A percentile compares a stretch with the other conserved stretches of the same genome.
Conservation (phyloP, 2,329 filamentous ascomycete genomes). For the Cladosporium sp. region DNA sequence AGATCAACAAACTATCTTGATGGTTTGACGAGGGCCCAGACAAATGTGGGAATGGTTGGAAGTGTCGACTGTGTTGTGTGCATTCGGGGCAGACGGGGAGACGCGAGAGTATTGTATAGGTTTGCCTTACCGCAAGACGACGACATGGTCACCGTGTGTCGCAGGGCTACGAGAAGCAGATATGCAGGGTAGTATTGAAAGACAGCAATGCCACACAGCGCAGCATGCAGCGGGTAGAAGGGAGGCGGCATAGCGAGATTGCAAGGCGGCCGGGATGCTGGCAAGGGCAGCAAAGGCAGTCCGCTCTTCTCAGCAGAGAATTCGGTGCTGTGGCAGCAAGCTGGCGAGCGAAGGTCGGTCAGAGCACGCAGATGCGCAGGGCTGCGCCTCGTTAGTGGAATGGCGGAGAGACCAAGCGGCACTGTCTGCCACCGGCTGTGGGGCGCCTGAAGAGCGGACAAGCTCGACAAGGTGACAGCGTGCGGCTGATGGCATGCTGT, state of each 20-base stretch:
- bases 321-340: background rate
- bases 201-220: conserved; percentile 7
- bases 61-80: background rate
- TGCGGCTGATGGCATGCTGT: background rate
- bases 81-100: background rate
- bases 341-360: background rate
- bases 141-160: background rate
- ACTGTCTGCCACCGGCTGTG: background rate
- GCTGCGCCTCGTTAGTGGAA: background rate
- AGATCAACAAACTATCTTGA: background rate
- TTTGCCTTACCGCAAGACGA: background rate
- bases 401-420: background rate
- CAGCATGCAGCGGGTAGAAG: conserved; percentile 4
- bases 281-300: background rate
- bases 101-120: conserved; percentile 6
- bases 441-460: background rate
- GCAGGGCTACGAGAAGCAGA: background rate
- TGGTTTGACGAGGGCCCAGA: background rate
- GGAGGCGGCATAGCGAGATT: conserved; percentile 8
- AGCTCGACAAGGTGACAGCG: background rate
- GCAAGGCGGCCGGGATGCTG: background rate
- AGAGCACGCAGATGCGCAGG: background rate
- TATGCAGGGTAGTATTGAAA: background rate
- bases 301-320: conserved; percentile 3
- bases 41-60: background rate